phyloP scores from a whole-genome alignment of 345 rosid genomes.

The Eucalyptus sp. region DNA sequence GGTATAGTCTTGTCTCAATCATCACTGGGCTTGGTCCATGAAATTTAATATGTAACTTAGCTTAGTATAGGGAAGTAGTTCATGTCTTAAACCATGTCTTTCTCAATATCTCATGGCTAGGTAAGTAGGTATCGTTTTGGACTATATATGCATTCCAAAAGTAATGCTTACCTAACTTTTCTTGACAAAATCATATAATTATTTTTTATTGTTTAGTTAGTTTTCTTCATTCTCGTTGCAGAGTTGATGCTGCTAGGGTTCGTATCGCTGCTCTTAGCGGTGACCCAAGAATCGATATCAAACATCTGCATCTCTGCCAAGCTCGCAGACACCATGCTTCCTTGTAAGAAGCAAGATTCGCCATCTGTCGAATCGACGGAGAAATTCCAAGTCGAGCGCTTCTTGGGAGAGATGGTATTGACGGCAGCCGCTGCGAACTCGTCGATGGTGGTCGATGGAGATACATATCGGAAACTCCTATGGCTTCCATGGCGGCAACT shows the following conservation, averaged over 20 bases:
- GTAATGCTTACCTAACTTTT: not conserved
- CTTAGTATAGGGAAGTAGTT: not conserved
- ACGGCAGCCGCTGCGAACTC: not conserved
- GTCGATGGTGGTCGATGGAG: not conserved
- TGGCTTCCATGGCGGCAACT: not conserved
- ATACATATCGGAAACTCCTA: not conserved
- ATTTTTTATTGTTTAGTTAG: not conserved
- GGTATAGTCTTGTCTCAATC: slow-evolving; percentile 6
- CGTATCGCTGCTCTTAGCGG: slow-evolving; percentile 54
- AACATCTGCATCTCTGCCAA: slow-evolving; percentile 44
- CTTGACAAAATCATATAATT: not conserved
- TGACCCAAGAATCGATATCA: slow-evolving; percentile 20
- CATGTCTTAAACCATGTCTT: not conserved
- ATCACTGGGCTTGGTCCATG: not conserved
- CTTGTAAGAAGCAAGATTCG: slow-evolving; percentile 17
- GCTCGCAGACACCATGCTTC: slow-evolving; percentile 43
- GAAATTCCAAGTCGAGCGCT: not conserved
- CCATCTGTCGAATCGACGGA: not conserved
- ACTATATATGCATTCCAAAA: not conserved
- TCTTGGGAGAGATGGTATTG: not conserved
- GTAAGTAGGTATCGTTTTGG: not conserved
- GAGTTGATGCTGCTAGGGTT: slow-evolving; percentile 60
- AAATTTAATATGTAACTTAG: not conserved
- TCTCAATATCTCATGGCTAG: not conserved
- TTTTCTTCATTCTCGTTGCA: slow-evolving; percentile 2